These are phyloP conservation scores for Lipomyces anomalus DNA, from an alignment of 805 yeast species.

Conservation along the genomic window DNA sequence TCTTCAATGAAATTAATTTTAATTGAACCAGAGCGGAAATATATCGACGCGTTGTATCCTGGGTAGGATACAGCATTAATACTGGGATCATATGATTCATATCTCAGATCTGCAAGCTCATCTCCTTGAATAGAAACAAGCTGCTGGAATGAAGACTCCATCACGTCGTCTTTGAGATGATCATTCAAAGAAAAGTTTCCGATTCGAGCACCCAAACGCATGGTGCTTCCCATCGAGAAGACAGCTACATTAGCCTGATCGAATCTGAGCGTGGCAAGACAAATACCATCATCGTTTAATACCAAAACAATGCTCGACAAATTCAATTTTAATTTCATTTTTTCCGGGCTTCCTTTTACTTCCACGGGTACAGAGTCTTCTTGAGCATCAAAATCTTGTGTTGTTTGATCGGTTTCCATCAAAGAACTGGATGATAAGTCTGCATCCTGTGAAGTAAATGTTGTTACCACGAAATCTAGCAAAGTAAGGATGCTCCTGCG, in stretches of 20 bases:
- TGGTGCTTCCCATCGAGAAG: slow-evolving; percentile 63
- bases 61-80: slow-evolving; percentile 33
- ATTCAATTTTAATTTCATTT: slow-evolving; percentile 57
- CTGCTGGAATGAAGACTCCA: slow-evolving; percentile 44
- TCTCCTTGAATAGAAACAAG: slow-evolving; percentile 76
- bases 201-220: slow-evolving; percentile 64
- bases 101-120: slow-evolving; percentile 71
- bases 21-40: slow-evolving; percentile 68
- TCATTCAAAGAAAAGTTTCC: slow-evolving; percentile 78
- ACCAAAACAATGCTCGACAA: slow-evolving; percentile 69
- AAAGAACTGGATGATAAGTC: too few species aligned
- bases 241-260: slow-evolving; percentile 67
- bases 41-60: slow-evolving; percentile 49
- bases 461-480: slow-evolving; percentile 73
- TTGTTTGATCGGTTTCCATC: slow-evolving; percentile 6
- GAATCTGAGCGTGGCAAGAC: slow-evolving; percentile 70
- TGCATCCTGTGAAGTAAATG: slow-evolving; percentile 51
- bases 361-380: slow-evolving; percentile 15
- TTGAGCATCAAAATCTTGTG: slow-evolving; percentile 9
- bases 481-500: slow-evolving; percentile 74
- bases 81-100: slow-evolving; percentile 69
- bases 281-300: slow-evolving; percentile 75
- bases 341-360: slow-evolving; percentile 7
- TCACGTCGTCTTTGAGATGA: slow-evolving; percentile 49
- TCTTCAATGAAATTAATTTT: slow-evolving; percentile 75